Conservation (phyloP, 371 early-diverging fungal species). For the Mycotypha africana region DNA sequence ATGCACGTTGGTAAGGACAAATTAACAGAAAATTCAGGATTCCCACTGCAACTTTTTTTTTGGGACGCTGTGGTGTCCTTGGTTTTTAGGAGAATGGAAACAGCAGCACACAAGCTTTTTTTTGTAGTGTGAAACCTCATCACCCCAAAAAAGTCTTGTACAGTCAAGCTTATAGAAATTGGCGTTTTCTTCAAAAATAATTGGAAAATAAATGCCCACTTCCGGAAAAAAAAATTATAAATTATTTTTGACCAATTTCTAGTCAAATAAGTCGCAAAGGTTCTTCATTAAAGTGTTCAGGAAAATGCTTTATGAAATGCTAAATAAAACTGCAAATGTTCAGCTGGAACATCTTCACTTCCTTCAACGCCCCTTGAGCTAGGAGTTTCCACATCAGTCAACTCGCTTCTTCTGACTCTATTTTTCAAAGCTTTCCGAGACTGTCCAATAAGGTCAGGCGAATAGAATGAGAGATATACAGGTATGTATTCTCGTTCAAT, state of each 20-base stretch:
- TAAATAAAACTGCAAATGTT: slow-evolving; percentile 12
- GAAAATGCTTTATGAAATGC: slow-evolving; percentile 8
- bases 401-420: slow-evolving; percentile 14
- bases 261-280: slow-evolving; percentile 11
- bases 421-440: slow-evolving; percentile 9
- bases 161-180: slow-evolving; percentile 1
- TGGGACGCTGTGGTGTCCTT: too few relatives aligned
- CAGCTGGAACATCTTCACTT: slow-evolving; percentile 12
- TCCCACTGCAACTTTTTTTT: too few relatives aligned
- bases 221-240: slow-evolving; percentile 4
- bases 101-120: too few relatives aligned
- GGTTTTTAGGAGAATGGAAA: too few relatives aligned
- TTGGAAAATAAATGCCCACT: slow-evolving; percentile 3
- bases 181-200: slow-evolving; percentile 3
- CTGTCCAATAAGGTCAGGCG: slow-evolving; percentile 10
- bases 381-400: slow-evolving; percentile 11
- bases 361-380: slow-evolving; percentile 11
- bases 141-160: too few relatives aligned
- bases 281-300: slow-evolving; percentile 5
- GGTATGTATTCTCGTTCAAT: slow-evolving; percentile 13
- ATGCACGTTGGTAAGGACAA: too few relatives aligned
- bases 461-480: slow-evolving; percentile 11
- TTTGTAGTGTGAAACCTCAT: too few relatives aligned
- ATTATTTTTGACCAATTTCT: slow-evolving; percentile 7
- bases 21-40: too few relatives aligned